Base-by-base conservation (phyloP, 495 filamentous ascomycete species). In the Jackrogersella minutella region DNA sequence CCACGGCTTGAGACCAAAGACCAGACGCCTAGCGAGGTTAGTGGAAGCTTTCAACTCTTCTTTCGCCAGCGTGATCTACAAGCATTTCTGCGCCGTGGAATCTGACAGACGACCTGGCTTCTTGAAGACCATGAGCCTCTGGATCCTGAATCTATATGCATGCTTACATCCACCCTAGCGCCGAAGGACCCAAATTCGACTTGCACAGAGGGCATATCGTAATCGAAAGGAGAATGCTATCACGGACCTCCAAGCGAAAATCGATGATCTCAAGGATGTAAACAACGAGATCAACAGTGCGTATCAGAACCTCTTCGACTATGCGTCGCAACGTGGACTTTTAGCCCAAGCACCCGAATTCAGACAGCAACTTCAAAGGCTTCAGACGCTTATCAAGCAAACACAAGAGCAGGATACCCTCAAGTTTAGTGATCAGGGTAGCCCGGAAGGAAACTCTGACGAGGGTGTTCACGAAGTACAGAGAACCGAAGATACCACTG, bases 171-270 rank as follows among this genome's bases (percentile, higher is more conserved):
- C 5, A 52, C 58, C n/a, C 22, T 69, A 96, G 91, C 87, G 91
- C 46, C 87, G 92, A 31, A 85, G 92, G 50, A 93, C 90, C n/a
- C 92, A 96, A 77, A 93, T 94, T 55, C 87, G 92, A 34, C 82
- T 95, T 56, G 92, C 92, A 8, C 92, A 96, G 71, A 83, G 92
- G 30, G 91, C 92, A 1, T 96, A 96, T 70, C 87, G 92, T 8
- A 86, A 91, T 64, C 87, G 92, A 13, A 94, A 95, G 72, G 91
- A 96, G 72, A 90, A 84, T 19, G 90, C 89, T 2, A 91, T 96
- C 49, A 83, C 85, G n/a, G 85, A 87, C 1, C 80, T 95, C 5
- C 89, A 91, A 60, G 81, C 81, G 33, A 82, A 86, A 51, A 90
- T 93, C 21, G 75, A 86, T 24, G 81, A 85, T 28, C 80, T 96